These are phyloP conservation scores for Nakaseomyces kungkrabaensis DNA, from an alignment of 1,139 yeast genomes.

Conservation along the genomic window DNA sequence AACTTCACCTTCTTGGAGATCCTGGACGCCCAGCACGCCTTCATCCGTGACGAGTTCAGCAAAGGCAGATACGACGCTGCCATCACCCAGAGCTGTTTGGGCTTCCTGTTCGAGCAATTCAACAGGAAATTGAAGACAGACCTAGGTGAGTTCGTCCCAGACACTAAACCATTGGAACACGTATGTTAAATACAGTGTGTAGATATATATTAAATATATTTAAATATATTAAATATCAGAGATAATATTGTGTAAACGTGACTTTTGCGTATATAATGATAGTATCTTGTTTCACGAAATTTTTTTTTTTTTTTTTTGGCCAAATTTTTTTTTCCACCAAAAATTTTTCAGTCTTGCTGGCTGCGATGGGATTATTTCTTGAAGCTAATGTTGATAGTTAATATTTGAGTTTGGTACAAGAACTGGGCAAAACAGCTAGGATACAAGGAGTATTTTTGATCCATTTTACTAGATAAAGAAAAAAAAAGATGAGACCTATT, in stretches of 20 bases:
- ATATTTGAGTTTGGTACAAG: too few species aligned
- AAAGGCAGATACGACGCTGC: slow-evolving; percentile 78
- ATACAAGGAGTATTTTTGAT: too few species aligned
- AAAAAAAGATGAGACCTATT: slow-evolving; percentile 42
- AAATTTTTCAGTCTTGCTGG: neutral
- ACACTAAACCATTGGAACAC: slow-evolving; percentile 42
- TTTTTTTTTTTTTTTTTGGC: neutral
- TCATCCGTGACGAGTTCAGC: slow-evolving; percentile 66
- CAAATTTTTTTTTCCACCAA: neutral
- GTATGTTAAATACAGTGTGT: too few species aligned
- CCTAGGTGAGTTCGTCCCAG: slow-evolving; percentile 52
- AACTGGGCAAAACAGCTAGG: too few species aligned
- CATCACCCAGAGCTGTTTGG: slow-evolving; percentile 56
- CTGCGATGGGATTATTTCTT: too few species aligned
- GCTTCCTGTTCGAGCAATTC: slow-evolving; percentile 60
- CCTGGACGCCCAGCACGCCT: slow-evolving; percentile 76
- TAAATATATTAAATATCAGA: neutral
- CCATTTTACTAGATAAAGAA: slow-evolving; percentile 4
- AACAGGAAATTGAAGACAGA: slow-evolving; percentile 59
- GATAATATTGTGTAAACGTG: neutral
- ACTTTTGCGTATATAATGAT: neutral
- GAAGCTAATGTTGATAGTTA: too few species aligned
- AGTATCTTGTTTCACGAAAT: neutral
- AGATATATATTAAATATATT: neutral
- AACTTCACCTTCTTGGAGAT: slow-evolving; percentile 64